Conservation (phyloP, 1,284 basidiomycete species). For the Leccinum brunneo-olivaceum region DNA sequence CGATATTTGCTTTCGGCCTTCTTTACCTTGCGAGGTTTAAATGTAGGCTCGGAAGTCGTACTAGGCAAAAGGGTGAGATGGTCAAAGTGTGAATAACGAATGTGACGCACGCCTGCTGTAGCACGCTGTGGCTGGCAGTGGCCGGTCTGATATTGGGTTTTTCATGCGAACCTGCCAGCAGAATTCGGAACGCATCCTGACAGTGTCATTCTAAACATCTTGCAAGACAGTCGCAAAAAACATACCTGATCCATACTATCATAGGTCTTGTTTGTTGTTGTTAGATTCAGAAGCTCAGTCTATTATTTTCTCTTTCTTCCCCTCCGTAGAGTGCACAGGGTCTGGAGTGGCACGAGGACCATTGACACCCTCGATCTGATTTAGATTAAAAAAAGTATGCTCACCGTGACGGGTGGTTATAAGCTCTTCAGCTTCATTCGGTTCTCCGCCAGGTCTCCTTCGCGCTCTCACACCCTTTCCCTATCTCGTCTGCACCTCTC, state of each 20-base stretch:
- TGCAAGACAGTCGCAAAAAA: neutral
- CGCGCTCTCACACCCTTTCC: conserved; percentile 7
- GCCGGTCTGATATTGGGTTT: conserved; percentile 3
- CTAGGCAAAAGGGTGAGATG: conserved; percentile 15
- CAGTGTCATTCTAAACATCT: neutral
- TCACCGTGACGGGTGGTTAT: conserved; percentile 16
- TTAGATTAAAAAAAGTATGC: conserved; percentile 20
- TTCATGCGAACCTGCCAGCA: conserved; percentile 26
- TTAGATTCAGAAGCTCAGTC: conserved; percentile 23
- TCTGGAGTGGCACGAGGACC: conserved; percentile 18
- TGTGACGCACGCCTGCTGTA: conserved; percentile 19
- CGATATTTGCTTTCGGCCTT: conserved; percentile 54
- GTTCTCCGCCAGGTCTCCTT: conserved; percentile 10
- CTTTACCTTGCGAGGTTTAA: conserved; percentile 74
- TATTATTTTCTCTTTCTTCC: conserved; percentile 3
- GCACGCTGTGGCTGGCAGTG: conserved; percentile 5
- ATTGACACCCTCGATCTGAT: conserved; percentile 29
- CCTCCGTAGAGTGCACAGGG: neutral
- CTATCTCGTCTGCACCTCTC: conserved; percentile 20
- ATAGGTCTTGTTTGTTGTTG: conserved; percentile 22
- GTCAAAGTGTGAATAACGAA: conserved; percentile 3
- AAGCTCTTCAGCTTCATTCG: conserved; percentile 18
- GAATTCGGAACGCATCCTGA: conserved; percentile 37
- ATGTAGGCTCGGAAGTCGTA: conserved; percentile 42
- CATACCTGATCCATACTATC: conserved; percentile 25